Percentiles rank a stretch among this genome's conserved stretches.
Evolutionary conservation across 176 grass and related monocot species (phyloP).

Genomic region (Lolium rigidum): DNA sequence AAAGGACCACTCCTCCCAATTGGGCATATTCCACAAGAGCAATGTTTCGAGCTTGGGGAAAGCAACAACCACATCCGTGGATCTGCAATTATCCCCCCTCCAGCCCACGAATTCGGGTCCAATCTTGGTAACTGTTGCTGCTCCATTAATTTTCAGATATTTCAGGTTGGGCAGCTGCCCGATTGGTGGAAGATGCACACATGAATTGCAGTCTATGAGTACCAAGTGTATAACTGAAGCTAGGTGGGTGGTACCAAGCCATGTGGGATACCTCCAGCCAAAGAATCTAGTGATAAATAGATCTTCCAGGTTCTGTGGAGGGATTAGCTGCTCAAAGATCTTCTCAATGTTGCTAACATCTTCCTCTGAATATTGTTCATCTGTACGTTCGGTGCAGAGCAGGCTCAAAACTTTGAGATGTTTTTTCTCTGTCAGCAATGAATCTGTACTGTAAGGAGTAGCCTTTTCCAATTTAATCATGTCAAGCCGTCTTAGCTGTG

Average conservation of each 20-base stretch:
- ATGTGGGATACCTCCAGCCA: not conserved
- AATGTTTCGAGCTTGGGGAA: not conserved
- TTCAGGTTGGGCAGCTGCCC: not conserved
- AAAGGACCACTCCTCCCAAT: conserved; percentile 53
- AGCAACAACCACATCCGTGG: not conserved
- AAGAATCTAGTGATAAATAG: not conserved
- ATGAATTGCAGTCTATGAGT: not conserved
- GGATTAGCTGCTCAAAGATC: not conserved
- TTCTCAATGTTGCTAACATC: not conserved
- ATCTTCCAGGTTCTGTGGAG: not conserved
- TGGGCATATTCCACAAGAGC: conserved; percentile 24
- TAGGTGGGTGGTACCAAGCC: not conserved
- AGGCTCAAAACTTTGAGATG: not conserved
- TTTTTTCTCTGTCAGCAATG: not conserved
- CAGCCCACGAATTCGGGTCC: not conserved
- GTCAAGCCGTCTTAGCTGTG: not conserved
- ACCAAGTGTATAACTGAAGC: not conserved
- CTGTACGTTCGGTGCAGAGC: not conserved
- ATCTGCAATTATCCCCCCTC: not conserved
- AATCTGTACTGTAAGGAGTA: not conserved
- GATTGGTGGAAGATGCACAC: not conserved
- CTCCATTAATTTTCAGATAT: not conserved
- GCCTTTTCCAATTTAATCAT: not conserved
- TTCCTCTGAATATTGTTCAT: not conserved
- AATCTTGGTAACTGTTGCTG: not conserved